Conservation (phyloP, 2,329 filamentous ascomycete species). For the Pestalotiopsis fici region DNA sequence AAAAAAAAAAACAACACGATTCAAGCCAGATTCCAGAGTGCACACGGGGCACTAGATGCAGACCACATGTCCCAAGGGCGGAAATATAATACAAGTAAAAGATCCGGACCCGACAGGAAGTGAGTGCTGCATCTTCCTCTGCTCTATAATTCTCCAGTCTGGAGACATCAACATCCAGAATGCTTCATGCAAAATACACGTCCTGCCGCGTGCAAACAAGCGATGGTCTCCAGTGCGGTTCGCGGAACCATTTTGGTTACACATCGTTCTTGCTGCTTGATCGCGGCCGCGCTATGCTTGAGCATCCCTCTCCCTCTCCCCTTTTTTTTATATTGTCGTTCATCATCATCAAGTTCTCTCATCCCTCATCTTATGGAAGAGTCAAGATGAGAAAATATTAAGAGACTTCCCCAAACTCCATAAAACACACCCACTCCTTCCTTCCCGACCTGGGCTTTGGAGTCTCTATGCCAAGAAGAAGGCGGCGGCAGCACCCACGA, state of each 20-base stretch:
- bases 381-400: neutral
- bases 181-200: no score
- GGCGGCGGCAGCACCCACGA: constrained; percentile 43
- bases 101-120: no score
- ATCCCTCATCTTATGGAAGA: neutral
- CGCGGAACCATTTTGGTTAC: no score
- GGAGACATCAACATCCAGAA: no score
- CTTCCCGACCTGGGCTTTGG: neutral
- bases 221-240: no score
- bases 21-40: neutral
- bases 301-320: neutral
- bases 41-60: neutral
- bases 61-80: neutral
- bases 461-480: constrained; percentile 42
- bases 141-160: no score
- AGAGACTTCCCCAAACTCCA: neutral
- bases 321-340: neutral
- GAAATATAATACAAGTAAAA: no score
- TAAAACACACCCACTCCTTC: neutral
- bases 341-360: neutral
- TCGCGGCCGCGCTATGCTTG: neutral
- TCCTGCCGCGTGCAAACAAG: no score
- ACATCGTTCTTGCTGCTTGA: neutral
- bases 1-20: neutral
- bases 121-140: no score